These are phyloP conservation scores for Actinomortierella ambigua DNA, from an alignment of 371 early-diverging fungal genomes.

Conservation along the genomic window DNA sequence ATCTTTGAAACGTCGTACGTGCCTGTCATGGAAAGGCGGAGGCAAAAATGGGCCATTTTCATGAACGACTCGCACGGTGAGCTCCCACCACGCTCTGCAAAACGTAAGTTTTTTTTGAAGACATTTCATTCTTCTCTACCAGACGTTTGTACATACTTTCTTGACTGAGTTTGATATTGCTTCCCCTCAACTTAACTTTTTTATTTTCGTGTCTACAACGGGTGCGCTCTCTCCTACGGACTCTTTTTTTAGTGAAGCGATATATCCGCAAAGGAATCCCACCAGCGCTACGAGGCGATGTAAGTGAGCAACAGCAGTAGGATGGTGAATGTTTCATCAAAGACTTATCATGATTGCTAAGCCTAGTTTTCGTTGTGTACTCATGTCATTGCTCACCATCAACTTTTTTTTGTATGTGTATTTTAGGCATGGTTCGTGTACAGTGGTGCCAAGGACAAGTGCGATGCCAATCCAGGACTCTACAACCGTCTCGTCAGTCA, in stretches of 20 bases:
- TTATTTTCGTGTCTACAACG: not conserved
- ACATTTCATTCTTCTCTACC: no score
- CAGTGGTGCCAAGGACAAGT: conserved; percentile 78
- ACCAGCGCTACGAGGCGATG: conserved; percentile 70
- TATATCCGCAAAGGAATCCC: conserved; percentile 89
- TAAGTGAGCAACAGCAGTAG: conserved; percentile 31
- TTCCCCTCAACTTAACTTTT: not conserved
- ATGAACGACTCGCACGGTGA: conserved; percentile 60
- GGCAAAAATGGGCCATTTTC: conserved; percentile 65
- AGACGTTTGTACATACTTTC: not conserved
- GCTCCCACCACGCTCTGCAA: conserved; percentile 60
- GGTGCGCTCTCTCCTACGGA: not conserved
- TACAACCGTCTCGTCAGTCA: conserved; percentile 60
- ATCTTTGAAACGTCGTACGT: conserved; percentile 63
- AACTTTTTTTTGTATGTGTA: not conserved
- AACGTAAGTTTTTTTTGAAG: conserved; percentile 50
- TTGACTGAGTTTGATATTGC: not conserved
- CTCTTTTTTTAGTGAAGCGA: conserved; percentile 62
- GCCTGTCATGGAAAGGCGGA: conserved; percentile 61
- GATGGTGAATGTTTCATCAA: not conserved
- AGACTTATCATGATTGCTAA: conserved; percentile 8
- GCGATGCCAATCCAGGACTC: conserved; percentile 62
- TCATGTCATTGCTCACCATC: conserved; percentile 1
- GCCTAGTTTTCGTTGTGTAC: not conserved
- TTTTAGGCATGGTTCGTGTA: conserved; percentile 80